Evolutionary conservation across 2,329 filamentous ascomycete species (phyloP).

Genomic region (Falciphora oryzae): DNA sequence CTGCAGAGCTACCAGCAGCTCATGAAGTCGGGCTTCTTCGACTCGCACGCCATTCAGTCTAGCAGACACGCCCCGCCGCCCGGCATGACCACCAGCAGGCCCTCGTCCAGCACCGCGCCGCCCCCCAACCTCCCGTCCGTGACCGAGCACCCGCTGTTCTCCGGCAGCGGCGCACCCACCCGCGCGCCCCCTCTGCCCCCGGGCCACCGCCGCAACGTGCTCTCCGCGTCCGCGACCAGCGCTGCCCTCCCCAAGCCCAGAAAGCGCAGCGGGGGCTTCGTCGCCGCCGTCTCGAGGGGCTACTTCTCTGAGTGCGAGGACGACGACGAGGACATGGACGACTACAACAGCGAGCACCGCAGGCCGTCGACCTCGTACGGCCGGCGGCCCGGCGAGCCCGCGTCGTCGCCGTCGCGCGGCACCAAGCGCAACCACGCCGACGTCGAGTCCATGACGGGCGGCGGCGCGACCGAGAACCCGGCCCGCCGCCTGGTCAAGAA

Average conservation of each 20-base stretch:
- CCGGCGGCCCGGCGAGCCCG: background rate
- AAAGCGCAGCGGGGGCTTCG: background rate
- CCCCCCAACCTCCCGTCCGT: background rate
- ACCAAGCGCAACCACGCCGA: conserved; percentile 12
- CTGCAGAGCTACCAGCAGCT: conserved; percentile 51
- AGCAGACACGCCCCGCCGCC: conserved; percentile 39
- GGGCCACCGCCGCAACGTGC: background rate
- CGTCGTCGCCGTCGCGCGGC: conserved; percentile 12
- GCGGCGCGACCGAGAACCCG: conserved; percentile 23
- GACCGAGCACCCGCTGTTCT: conserved; percentile 9
- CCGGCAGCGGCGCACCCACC: background rate
- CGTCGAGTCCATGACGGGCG: conserved; percentile 3
- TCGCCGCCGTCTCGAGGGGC: background rate
- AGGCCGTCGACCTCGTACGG: background rate
- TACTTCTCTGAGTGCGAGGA: conserved; percentile 2
- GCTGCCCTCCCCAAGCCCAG: background rate
- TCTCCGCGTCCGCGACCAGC: background rate
- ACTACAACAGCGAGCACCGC: background rate
- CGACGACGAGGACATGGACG: background rate
- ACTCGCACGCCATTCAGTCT: conserved; percentile 51
- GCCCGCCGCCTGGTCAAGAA: conserved; percentile 41
- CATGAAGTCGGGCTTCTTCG: conserved; percentile 53
- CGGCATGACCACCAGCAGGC: background rate
- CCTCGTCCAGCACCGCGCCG: background rate
- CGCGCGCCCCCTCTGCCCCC: background rate